Base-by-base conservation (phyloP, 352 stramenopile species). In the Aphanomyces cochlioides region DNA sequence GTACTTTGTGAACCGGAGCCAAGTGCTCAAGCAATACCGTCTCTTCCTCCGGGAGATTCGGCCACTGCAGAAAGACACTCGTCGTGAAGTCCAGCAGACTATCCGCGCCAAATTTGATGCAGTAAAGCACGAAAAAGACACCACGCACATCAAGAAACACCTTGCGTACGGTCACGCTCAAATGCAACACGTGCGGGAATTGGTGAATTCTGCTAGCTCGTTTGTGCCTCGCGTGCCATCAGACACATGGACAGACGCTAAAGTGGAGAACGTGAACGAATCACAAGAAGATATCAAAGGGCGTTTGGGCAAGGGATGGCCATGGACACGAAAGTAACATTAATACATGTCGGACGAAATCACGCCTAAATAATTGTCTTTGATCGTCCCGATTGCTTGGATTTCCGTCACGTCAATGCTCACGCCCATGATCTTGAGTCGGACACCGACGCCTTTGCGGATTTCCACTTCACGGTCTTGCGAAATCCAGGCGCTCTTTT, bases 401-500 rank as follows among this genome's bases (percentile, higher is more conserved):
- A 98, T 98, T 80, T 98, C 96, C 21, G 94, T 97, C 76, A 98
- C 90, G 77, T 98, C 96, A 53, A 98, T 95, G 57, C 90, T 98
- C 69, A 98, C 84, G 77, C 96, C 96, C 83, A 98, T 98, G 78
- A 99, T 98, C 74, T 96, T 95, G 64, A 99, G 86, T 56, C 96
- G 84, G 47, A 99, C 95, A 63, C 95, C 96, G 73, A 93, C 98
- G 28, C 94, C 93, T 54, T 96, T 93, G 58, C 93, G 91, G 76
- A 99, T 99, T 61, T 98, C 91, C 7, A 98, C 95, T 77, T 98
- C 95, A 45, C 97, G 96, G 78, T 99, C 96, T 73, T 98, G 95
- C 66, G 88, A 97, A 56, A 99, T 96, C 96, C 96, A 99, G 34
- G 96, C 93, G 79, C 98, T 97, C 75, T 96, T 96, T 72, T 98